Evolutionary conservation across 257 asterid species (phyloP).

Genomic region (Nyctanthes arbortristis): DNA sequence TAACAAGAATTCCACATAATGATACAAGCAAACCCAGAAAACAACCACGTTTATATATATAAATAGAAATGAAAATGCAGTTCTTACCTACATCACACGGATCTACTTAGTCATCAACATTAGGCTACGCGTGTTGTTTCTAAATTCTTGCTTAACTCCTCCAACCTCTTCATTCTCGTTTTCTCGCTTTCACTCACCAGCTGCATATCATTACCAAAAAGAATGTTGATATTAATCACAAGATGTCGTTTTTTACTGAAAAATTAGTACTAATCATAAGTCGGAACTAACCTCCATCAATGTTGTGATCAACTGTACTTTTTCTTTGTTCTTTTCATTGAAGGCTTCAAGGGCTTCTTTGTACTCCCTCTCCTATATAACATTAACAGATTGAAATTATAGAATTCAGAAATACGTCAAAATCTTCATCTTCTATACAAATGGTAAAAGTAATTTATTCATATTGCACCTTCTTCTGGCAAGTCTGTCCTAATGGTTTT

Average conservation of each 20-base stretch:
- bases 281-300: conserved; percentile 41
- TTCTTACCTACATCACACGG: conserved; percentile 27
- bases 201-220: conserved; percentile 28
- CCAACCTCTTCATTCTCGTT: conserved; percentile 56
- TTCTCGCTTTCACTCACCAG: conserved; percentile 62
- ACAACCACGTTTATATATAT: conserved; percentile 22
- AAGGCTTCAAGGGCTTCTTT: conserved; percentile 60
- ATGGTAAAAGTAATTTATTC: neutral
- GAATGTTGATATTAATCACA: neutral
- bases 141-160: conserved; percentile 63
- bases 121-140: conserved; percentile 24
- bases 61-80: conserved; percentile 17
- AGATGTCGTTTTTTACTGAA: conserved; percentile 24
- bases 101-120: conserved; percentile 11
- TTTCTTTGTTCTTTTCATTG: conserved; percentile 54
- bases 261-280: conserved; percentile 3
- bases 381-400: neutral
- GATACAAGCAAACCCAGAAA: conserved; percentile 22
- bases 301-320: conserved; percentile 51
- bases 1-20: conserved; percentile 17
- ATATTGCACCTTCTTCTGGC: conserved; percentile 55
- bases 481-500: conserved; percentile 45
- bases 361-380: conserved; percentile 62
- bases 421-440: neutral
- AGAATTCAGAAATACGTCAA: neutral